phyloP scores from a whole-genome alignment of 306 rosid genomes.

The Astragalus glycyphyllos region DNA sequence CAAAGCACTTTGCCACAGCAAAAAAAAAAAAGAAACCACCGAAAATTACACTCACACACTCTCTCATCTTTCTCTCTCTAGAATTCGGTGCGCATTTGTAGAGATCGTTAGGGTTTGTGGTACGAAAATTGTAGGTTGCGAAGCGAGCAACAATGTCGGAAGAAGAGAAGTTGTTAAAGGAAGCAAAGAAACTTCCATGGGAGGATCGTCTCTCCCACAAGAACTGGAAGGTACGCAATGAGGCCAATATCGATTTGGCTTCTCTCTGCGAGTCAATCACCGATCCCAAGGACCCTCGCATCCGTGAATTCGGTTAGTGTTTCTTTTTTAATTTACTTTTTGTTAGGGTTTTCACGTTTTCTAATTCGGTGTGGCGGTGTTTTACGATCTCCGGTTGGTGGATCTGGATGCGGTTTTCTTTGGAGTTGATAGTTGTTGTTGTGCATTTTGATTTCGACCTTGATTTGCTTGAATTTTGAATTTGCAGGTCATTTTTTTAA shows the following conservation, averaged over 20 bases:
- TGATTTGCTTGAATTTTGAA: conserved; percentile 31
- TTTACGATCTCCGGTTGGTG: conserved; percentile 35
- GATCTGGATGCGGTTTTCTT: conserved; percentile 45
- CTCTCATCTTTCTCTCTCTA: too few relatives aligned
- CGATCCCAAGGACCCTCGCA: conserved; percentile 95
- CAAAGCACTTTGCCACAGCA: conserved; percentile 33
- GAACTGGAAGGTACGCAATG: conserved; percentile 98
- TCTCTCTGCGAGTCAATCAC: conserved; percentile 89
- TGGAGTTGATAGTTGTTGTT: conserved; percentile 22
- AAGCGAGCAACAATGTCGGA: conserved; percentile 64
- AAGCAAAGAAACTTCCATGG: conserved; percentile 98
- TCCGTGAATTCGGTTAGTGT: conserved; percentile 89
- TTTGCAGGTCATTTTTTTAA: conserved; percentile 71
- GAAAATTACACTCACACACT: conserved; percentile 3
- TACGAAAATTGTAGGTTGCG: conserved; percentile 29
- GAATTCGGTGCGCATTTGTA: conserved; percentile 25
- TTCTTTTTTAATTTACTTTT: neutral
- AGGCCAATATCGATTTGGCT: conserved; percentile 90
- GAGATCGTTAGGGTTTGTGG: conserved; percentile 47
- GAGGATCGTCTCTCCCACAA: conserved; percentile 95
- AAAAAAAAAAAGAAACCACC: neutral
- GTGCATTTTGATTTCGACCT: conserved; percentile 51
- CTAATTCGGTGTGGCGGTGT: neutral
- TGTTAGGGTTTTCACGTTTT: conserved; percentile 49
- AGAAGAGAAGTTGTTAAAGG: conserved; percentile 94